Percentiles rank a stretch among this genome's conserved stretches.
phyloP scores from a whole-genome alignment of 164 flowering plant genomes.

The Litsea cubeba region DNA sequence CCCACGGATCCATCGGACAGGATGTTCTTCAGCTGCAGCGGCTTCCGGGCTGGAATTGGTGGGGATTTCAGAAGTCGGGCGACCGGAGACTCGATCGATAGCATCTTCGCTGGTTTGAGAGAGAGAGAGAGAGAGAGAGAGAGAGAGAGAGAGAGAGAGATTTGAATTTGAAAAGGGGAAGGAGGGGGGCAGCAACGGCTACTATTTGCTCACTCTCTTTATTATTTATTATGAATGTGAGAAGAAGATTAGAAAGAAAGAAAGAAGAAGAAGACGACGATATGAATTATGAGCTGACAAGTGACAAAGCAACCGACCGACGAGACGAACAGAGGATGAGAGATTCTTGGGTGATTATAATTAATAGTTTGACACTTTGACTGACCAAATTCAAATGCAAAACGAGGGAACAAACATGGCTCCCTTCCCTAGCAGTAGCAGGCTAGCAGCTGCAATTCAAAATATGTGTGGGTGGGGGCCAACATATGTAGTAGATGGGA shows the following conservation, averaged over 20 bases:
- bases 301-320: too few relatives aligned
- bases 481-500: too few relatives aligned
- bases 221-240: too few relatives aligned
- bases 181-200: not conserved
- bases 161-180: not conserved
- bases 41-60: constrained; percentile 29
- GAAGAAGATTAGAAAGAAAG: too few relatives aligned
- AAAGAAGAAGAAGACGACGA: too few relatives aligned
- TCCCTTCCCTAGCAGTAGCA: too few relatives aligned
- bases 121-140: too few relatives aligned
- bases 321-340: too few relatives aligned
- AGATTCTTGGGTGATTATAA: too few relatives aligned
- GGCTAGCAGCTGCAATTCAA: too few relatives aligned
- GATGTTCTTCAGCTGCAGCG: constrained; percentile 52
- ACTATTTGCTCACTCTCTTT: not conserved
- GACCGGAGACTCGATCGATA: constrained; percentile 18
- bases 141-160: not conserved
- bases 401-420: not conserved
- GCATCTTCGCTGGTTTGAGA: constrained; percentile 17
- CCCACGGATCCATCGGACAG: not conserved
- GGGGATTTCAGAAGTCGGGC: constrained; percentile 20
- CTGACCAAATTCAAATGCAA: not conserved
- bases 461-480: too few relatives aligned
- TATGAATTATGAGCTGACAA: not conserved
- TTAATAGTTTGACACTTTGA: not conserved